Evolutionary conservation across 805 yeast genomes (phyloP).

Genomic region (Lachancea cidri): DNA sequence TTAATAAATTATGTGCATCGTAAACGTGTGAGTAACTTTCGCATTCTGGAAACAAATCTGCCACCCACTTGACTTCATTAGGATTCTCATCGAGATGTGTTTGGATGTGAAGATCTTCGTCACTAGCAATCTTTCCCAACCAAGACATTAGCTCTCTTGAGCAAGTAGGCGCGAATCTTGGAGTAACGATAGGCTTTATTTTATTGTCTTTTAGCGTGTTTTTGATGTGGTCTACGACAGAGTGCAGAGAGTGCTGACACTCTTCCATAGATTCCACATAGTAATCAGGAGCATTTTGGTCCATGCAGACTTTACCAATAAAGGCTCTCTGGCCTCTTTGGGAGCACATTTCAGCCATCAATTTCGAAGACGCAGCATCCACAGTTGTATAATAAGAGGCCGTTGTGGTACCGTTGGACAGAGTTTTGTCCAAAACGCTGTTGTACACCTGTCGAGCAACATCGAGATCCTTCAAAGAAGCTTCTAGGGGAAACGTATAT

Average conservation of each 20-base stretch:
- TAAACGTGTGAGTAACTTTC: constrained; percentile 73
- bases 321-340: constrained; percentile 77
- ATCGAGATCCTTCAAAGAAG: constrained; percentile 49
- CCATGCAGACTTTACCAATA: constrained; percentile 94
- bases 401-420: constrained; percentile 81
- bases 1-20: constrained; percentile 54
- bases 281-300: constrained; percentile 69
- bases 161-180: constrained; percentile 91
- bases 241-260: constrained; percentile 48
- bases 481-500: constrained; percentile 87
- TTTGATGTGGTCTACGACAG: constrained; percentile 53
- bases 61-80: constrained; percentile 70
- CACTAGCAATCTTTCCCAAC: constrained; percentile 55
- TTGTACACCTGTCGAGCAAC: constrained; percentile 60
- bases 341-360: constrained; percentile 68
- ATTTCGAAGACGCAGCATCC: constrained; percentile 67
- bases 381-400: constrained; percentile 90
- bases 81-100: constrained; percentile 87
- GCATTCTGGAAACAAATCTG: constrained; percentile 64
- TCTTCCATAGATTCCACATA: constrained; percentile 55
- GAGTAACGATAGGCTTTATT: constrained; percentile 77
- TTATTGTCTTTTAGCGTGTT: constrained; percentile 47
- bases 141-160: constrained; percentile 53
- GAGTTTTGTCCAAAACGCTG: constrained; percentile 62
- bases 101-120: constrained; percentile 61